These are phyloP conservation scores for Colletotrichum tropicale DNA, from an alignment of 2,329 filamentous ascomycete genomes.

Conservation along the genomic window DNA sequence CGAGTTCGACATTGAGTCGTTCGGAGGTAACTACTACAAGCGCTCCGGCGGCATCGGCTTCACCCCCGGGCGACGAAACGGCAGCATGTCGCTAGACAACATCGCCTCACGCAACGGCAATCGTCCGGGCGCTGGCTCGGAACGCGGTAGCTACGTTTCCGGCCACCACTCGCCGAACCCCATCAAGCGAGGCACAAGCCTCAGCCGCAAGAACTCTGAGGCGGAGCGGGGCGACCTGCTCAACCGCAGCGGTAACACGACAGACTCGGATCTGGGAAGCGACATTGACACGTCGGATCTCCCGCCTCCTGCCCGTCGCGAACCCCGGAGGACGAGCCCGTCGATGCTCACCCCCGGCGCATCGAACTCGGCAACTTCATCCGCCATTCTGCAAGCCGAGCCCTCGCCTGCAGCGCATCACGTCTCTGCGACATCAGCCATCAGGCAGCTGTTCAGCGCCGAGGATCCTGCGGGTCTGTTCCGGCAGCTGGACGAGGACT, in stretches of 20 bases:
- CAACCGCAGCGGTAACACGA: conserved; percentile 46
- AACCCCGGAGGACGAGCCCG: conserved; percentile 44
- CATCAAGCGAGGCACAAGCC: conserved; percentile 46
- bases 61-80: conserved; percentile 66
- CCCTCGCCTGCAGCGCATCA: conserved; percentile 34
- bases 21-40: conserved; percentile 79
- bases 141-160: conserved; percentile 54
- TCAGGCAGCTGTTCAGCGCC: conserved; percentile 80
- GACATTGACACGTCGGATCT: conserved; percentile 72
- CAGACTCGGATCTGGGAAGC: conserved; percentile 65
- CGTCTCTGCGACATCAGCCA: conserved; percentile 76
- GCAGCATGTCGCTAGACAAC: conserved; percentile 62
- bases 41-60: conserved; percentile 82
- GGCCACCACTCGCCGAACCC: conserved; percentile 56
- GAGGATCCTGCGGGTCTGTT: conserved; percentile 93
- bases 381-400: conserved; percentile 19
- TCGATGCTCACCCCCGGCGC: conserved; percentile 26
- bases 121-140: background rate
- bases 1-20: conserved; percentile 93
- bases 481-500: conserved; percentile 91
- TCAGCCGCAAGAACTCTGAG: conserved; percentile 58
- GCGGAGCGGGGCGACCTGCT: conserved; percentile 63
- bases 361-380: conserved; percentile 19
- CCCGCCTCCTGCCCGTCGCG: conserved; percentile 61
- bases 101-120: conserved; percentile 39